A percentile compares a stretch with the other conserved stretches of the same genome.
These are phyloP conservation scores for Ceratocystis huliohia DNA, from an alignment of 2,329 filamentous ascomycete species.

Conservation along the genomic window DNA sequence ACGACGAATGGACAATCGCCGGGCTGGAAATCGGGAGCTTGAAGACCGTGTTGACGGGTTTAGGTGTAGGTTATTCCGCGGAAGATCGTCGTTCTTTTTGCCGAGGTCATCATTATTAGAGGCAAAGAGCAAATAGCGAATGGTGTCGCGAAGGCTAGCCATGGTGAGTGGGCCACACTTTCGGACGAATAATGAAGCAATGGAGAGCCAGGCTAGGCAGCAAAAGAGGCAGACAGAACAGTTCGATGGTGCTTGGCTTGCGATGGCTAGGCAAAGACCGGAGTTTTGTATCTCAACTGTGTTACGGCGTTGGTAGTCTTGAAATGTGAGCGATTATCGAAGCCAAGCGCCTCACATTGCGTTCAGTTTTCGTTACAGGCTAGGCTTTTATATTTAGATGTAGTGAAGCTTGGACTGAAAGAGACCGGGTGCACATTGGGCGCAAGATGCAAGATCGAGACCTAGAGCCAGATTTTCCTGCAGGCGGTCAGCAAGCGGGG, in stretches of 20 bases:
- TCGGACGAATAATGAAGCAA: not conserved
- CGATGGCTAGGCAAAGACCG: not conserved
- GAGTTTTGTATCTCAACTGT: not conserved
- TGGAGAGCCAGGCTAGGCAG: not conserved
- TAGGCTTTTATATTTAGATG: not conserved
- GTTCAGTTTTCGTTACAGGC: not conserved
- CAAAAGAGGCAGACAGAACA: not conserved
- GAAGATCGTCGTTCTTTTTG: conserved; percentile 48
- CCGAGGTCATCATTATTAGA: conserved; percentile 43
- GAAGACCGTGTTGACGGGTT: conserved; percentile 27
- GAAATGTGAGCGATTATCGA: not conserved
- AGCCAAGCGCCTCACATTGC: conserved; percentile 2
- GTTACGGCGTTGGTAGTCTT: not conserved
- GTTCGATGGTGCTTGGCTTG: not conserved
- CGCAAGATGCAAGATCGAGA: not conserved
- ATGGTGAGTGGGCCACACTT: conserved; percentile 1
- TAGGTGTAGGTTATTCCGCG: conserved; percentile 24
- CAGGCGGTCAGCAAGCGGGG: not conserved
- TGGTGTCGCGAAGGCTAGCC: conserved; percentile 12
- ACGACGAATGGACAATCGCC: conserved; percentile 41
- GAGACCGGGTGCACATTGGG: not conserved
- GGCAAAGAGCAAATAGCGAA: conserved; percentile 31
- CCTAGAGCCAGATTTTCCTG: not conserved
- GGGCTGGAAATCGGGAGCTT: conserved; percentile 29
- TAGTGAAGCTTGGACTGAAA: not conserved